Evolutionary conservation across 495 filamentous ascomycete species (phyloP).

Genomic region (Penicillium desertorum): DNA sequence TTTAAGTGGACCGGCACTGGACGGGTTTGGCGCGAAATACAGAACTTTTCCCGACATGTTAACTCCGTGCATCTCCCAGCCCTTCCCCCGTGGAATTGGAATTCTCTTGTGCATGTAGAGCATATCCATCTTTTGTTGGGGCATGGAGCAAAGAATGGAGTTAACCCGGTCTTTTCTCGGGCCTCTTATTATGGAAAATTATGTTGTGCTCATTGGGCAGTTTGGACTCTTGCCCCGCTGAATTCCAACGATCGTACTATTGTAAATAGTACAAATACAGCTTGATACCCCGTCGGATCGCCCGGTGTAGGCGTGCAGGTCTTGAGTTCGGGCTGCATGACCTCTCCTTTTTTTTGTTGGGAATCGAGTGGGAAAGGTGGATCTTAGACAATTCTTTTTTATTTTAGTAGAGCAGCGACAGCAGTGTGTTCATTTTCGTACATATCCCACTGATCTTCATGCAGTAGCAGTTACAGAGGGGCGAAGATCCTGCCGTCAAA

Average conservation of each 20-base stretch:
- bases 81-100: background rate
- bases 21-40: constrained; percentile 16
- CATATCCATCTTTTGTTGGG: background rate
- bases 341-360: constrained; percentile 1
- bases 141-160: constrained; percentile 11
- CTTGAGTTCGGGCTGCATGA: background rate
- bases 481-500: constrained; percentile 6
- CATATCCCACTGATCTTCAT: constrained; percentile 7
- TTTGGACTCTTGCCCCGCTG: background rate
- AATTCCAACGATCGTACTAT: background rate
- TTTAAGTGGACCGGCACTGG: constrained; percentile 9
- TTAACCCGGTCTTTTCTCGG: constrained; percentile 29
- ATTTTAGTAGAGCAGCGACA: background rate
- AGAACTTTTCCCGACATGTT: constrained; percentile 7
- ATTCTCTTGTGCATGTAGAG: background rate
- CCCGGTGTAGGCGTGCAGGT: constrained; percentile 1
- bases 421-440: background rate
- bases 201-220: background rate
- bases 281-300: constrained; percentile 4
- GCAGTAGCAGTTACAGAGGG: constrained; percentile 3
- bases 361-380: constrained; percentile 9
- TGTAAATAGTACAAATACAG: background rate
- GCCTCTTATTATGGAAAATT: background rate
- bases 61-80: background rate
- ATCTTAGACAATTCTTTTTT: constrained; percentile 1